Conservation (phyloP, 257 asterid species). For the Forsythia suspensa region DNA sequence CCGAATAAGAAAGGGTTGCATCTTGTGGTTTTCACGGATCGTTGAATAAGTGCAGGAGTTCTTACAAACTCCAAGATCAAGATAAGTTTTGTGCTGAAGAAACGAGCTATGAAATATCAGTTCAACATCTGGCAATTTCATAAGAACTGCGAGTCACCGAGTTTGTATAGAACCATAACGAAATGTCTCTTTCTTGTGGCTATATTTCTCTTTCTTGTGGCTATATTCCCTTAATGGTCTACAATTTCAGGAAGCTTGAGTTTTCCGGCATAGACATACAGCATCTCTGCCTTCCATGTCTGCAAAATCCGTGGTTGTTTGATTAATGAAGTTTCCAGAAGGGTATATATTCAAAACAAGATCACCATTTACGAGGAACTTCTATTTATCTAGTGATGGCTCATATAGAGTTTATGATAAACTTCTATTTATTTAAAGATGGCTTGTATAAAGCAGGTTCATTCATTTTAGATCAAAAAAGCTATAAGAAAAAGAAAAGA, state of each 20-base stretch:
- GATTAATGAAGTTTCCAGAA: not conserved
- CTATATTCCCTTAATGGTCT: constrained; percentile 39
- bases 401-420: too few species aligned
- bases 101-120: not conserved
- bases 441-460: constrained; percentile 3
- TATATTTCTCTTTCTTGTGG: not conserved
- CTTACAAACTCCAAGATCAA: not conserved
- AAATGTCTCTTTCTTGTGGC: not conserved
- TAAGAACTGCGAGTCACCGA: not conserved
- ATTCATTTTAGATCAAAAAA: constrained; percentile 1
- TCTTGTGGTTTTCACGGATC: not conserved
- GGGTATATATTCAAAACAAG: not conserved
- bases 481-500: not conserved
- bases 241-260: constrained; percentile 62
- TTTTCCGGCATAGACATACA: constrained; percentile 69
- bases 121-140: not conserved
- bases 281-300: constrained; percentile 95
- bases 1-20: not conserved
- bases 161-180: not conserved
- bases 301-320: constrained; percentile 28
- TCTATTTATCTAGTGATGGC: not conserved
- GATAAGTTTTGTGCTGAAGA: not conserved
- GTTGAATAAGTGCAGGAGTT: not conserved
- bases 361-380: not conserved
- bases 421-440: constrained; percentile 1